These are phyloP conservation scores for Syncephalastrum contaminatum DNA, from an alignment of 371 early-diverging fungal genomes.

Conservation along the genomic window DNA sequence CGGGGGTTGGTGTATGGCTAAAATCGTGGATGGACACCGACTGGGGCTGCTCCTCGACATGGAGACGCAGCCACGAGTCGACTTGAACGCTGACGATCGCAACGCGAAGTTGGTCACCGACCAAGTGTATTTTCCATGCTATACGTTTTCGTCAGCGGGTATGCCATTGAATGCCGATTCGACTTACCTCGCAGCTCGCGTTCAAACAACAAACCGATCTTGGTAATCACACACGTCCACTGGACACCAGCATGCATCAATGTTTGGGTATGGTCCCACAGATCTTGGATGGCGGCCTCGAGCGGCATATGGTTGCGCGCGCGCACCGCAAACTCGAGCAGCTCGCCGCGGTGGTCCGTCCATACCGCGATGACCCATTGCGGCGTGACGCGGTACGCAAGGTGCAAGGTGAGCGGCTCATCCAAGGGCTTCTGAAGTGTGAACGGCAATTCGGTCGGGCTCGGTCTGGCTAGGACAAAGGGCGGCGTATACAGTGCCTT, in stretches of 20 bases:
- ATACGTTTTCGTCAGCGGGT: neutral
- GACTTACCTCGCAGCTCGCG: slow-evolving; percentile 32
- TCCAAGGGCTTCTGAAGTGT: slow-evolving; percentile 39
- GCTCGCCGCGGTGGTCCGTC: slow-evolving; percentile 60
- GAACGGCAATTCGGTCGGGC: slow-evolving; percentile 39
- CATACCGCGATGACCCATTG: slow-evolving; percentile 59
- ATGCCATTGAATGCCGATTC: slow-evolving; percentile 1
- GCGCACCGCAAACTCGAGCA: slow-evolving; percentile 46
- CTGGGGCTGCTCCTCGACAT: slow-evolving; percentile 4
- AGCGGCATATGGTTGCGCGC: slow-evolving; percentile 15
- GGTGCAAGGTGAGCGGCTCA: slow-evolving; percentile 43
- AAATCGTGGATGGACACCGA: slow-evolving; percentile 21
- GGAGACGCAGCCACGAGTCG: slow-evolving; percentile 44
- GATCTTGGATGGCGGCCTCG: slow-evolving; percentile 28
- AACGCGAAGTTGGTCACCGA: slow-evolving; percentile 18
- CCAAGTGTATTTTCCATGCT: neutral
- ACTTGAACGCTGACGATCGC: slow-evolving; percentile 52
- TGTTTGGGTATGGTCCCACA: slow-evolving; percentile 42
- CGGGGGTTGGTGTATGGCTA: slow-evolving; percentile 22
- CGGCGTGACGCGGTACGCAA: slow-evolving; percentile 40
- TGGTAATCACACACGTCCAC: slow-evolving; percentile 49
- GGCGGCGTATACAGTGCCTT: slow-evolving; percentile 50
- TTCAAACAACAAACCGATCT: slow-evolving; percentile 45
- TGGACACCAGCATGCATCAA: slow-evolving; percentile 15
- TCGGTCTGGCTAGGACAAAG: slow-evolving; percentile 49